Evolutionary conservation across 371 early-diverging fungal species (phyloP).

Genomic region (Mortierella sp.): DNA sequence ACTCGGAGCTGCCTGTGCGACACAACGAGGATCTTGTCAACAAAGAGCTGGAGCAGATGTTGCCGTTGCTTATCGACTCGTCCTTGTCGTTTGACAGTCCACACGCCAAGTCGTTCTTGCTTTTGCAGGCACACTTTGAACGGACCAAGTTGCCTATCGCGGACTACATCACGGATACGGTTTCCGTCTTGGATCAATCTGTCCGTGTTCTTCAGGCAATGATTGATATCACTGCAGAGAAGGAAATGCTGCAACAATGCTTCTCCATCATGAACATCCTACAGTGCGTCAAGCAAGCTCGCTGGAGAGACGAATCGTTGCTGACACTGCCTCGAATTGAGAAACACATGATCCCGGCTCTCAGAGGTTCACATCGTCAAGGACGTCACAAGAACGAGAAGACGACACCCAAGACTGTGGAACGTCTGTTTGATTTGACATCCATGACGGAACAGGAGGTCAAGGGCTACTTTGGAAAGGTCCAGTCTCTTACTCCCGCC

Average conservation of each 20-base stretch:
- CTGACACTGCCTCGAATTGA: conserved; percentile 77
- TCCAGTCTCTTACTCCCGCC: conserved; percentile 50
- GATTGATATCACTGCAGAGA: conserved; percentile 90
- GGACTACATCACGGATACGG: conserved; percentile 92
- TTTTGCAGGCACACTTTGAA: conserved; percentile 95
- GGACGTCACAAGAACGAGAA: conserved; percentile 16
- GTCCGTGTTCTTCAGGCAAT: conserved; percentile 92
- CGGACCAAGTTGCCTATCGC: conserved; percentile 90
- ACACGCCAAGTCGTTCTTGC: conserved; percentile 88
- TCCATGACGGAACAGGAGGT: conserved; percentile 61
- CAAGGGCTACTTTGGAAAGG: conserved; percentile 59
- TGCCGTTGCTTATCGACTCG: conserved; percentile 76
- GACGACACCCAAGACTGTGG: conserved; percentile 25
- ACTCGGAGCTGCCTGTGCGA: conserved; percentile 89
- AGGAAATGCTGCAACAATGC: conserved; percentile 70
- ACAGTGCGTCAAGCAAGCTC: conserved; percentile 92
- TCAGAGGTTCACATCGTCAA: conserved; percentile 9
- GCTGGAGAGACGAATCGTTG: conserved; percentile 82
- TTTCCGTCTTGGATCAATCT: conserved; percentile 70
- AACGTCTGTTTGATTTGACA: conserved; percentile 59
- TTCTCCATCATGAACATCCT: conserved; percentile 79
- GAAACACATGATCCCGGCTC: conserved; percentile 49
- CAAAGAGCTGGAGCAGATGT: conserved; percentile 80
- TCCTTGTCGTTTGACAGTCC: conserved; percentile 77
- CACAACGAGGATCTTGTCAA: conserved; percentile 90